Base-by-base conservation (phyloP, 2,329 filamentous ascomycete species). In the Aspergillus sp. region DNA sequence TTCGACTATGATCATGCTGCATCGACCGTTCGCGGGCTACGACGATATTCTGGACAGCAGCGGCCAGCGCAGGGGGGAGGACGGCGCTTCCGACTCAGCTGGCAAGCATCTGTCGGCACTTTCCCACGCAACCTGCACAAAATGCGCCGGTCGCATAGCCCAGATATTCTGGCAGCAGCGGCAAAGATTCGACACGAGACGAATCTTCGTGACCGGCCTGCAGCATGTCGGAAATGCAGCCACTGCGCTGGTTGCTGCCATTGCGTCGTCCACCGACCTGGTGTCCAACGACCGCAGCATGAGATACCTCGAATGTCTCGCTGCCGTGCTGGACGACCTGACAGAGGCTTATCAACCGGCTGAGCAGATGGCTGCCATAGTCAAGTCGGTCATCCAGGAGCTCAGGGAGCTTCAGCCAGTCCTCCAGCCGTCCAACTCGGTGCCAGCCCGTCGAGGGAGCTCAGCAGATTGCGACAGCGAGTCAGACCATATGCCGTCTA, bases 141-240 rank as follows among this genome's bases (percentile, higher is more conserved):
- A 21, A 21, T 49, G 46, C 31, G 46, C 46, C 46, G 46, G 46
- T n/a, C 46, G 46, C 31, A 49, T 49, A 31, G 46, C 46, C n/a
- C 46, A 49, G 46, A 49, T 49, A 31, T 49, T 49, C 46, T 49
- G 46, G 46, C 46, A 49, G 31, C 46, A 49, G 12, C 46, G 46
- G 2, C 46, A 49, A 12, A 31, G 46, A 0, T 49, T 49, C 46
- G 46, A 49, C 17, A 25, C 46, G 17, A 31, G 46, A 21, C 23
- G 25, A 4, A 49, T 49, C 27, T 49, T 49, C n/a, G 46, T 49
- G 9, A 49, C 46, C 9, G 46, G 46, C 12, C 11, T 49, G 31
- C 46, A 49, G 46, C 46, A 49, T 17, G 27, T 31, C 17, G 46
- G 46, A 1, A 49, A 49, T 21, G 46, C 46, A 7, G 27, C 46